Evolutionary conservation across 768 basidiomycete species (phyloP), one percentile per base, ranked within the genome.

Genomic region (Podaxis sp.): DNA sequence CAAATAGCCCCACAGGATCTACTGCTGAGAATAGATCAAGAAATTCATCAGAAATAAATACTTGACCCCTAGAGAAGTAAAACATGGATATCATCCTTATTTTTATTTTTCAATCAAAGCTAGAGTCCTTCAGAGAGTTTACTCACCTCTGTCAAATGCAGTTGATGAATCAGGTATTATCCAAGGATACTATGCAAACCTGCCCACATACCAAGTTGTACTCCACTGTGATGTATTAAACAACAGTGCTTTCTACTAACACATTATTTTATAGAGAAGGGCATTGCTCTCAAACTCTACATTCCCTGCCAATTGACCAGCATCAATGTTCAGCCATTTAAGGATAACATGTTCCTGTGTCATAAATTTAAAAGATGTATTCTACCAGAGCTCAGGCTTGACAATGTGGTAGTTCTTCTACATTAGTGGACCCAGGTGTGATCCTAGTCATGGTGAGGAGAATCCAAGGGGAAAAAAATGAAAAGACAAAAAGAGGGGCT

Each of bases 161-260:
- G 51, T 28, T 4, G n/a, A n/a, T 1, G 37, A 22, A 1, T 24
- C 12, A 3, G 36, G 40, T 2, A 38, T 52, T 0, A 15, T 20
- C 26, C 37, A 41, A 17, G 50, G 50, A 28, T 60, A 60, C 50
- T 38, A 60, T 12, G 28, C 50, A 30, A 52, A 60, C 7, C 37
- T 28, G 10, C 59, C 50, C 11, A 50, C 50, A 26, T 60, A 53
- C 59, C 51, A 60, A 3, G 50, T 52, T 10, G 50, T 60, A 24
- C 30, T 40, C 58, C 58, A 53, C 37, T n/a, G 40, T 3, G 50
- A 40, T 15, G 26, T 53, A 28, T 53, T 60, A 30, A 53, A 28
- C 4, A 37, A 28, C 5, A 50, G 59, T 30, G 40, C 51, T n/a
- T 52, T 50, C 50, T 38, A 60, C 50, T 38, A 53, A 38, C 59